Base-by-base conservation (phyloP, 2,329 filamentous ascomycete genomes). In the Onygenales sp. region DNA sequence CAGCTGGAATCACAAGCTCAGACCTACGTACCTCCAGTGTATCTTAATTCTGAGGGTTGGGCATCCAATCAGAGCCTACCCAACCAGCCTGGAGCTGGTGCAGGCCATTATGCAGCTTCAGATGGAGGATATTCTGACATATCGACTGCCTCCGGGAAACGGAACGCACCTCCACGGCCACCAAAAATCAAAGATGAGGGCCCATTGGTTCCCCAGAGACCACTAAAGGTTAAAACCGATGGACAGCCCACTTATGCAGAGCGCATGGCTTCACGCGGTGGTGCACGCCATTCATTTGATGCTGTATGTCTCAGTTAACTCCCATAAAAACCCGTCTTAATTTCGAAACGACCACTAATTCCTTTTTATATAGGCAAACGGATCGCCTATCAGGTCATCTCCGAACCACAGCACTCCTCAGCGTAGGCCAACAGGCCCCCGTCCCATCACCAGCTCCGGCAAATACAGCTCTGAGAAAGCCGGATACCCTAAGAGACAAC, bases 1-100 rank as follows among this genome's bases (percentile, higher is more conserved):
- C 77, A 80, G 17, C 71, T 85, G 8, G 82, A 85, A 65, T 77
- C 74, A 2, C 77, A 84, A 62, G 82, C 82, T 11, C 76, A 81
- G 50, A 71, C 74, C 43, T 84, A 77, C 58, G 69, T 57, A 10
- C 65, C 65, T 7, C 70, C 70, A 1, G 63, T 63, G 10, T 73
- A 72, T 0, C 72, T 70, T 3, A 63, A 63, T 27, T 75, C 73
- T 2, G 74, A 75, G 3, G 69, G 70, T 42, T 77, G 73, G 70
- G 70, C 68, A 7, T 74, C 73, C 6, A 71, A 70, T 45, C 67
- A 70, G 43, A 73, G 69, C 53, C 61, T 74, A 42, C 56, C 63
- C 39, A 66, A 40, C 27, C 58, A 59, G 14, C 63, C 69, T 56
- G 66, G 64, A 57, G 69, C 69, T 49, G 67, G 65, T 44, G 67